phyloP scores from a whole-genome alignment of 2,329 filamentous ascomycete genomes.

The Zelopaecilomyces penicillatus region DNA sequence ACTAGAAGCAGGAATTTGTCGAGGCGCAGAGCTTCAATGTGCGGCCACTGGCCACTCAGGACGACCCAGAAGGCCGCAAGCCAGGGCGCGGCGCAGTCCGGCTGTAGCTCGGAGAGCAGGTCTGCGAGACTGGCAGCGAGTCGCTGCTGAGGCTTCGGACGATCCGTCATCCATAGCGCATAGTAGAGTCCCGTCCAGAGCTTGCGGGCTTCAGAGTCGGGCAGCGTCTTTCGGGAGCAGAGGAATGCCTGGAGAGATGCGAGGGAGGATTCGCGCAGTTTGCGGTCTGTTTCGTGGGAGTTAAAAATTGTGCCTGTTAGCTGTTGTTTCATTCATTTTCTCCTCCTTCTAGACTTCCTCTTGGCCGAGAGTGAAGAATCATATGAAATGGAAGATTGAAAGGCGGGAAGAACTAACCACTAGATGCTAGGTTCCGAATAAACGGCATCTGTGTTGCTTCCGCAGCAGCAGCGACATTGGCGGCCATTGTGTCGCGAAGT shows the following conservation, averaged over 20 bases:
- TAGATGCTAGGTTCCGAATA: constrained; percentile 75
- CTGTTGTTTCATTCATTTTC: not conserved
- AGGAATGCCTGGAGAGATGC: constrained; percentile 72
- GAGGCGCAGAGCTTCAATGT: constrained; percentile 68
- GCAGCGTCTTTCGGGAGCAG: constrained; percentile 50
- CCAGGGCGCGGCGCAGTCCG: constrained; percentile 34
- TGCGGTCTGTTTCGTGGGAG: constrained; percentile 52
- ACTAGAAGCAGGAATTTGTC: constrained; percentile 91
- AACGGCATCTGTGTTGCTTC: constrained; percentile 56
- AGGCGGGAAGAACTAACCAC: constrained; percentile 50
- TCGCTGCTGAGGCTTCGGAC: constrained; percentile 75
- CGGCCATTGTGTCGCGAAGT: not conserved
- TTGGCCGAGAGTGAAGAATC: constrained; percentile 1
- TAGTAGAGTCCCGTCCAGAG: constrained; percentile 95
- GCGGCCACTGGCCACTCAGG: constrained; percentile 62
- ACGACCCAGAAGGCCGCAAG: constrained; percentile 64
- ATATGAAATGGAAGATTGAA: not conserved
- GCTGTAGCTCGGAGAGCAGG: constrained; percentile 51
- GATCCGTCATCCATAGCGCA: constrained; percentile 89
- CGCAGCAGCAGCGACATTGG: constrained; percentile 29
- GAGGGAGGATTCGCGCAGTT: constrained; percentile 69
- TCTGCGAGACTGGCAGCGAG: constrained; percentile 70
- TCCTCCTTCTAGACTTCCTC: not conserved
- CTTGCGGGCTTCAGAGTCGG: constrained; percentile 67
- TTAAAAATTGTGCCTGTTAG: not conserved